Percentiles rank a stretch among this genome's conserved stretches.
These are phyloP conservation scores for Microcos paniculata DNA, from an alignment of 345 rosid genomes.

Conservation along the genomic window DNA sequence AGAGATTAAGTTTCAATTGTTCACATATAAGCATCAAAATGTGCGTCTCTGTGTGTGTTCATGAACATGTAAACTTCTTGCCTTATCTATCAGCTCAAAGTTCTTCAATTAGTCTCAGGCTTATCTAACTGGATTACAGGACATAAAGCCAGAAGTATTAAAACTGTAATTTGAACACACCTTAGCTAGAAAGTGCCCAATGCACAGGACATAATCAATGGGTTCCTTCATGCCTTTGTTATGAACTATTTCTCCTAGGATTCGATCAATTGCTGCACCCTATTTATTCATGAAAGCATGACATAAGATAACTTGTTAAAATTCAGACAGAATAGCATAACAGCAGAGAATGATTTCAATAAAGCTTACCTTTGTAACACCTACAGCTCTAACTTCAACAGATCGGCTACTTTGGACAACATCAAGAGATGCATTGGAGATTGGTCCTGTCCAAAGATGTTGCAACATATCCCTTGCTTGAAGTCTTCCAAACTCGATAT, in stretches of 20 bases:
- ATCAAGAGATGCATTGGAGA: conserved; percentile 56
- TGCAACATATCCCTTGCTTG: conserved; percentile 63
- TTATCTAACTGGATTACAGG: no score
- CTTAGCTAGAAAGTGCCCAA: conserved; percentile 55
- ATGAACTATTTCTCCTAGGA: conserved; percentile 53
- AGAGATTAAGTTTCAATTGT: background rate
- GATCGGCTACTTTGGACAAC: conserved; percentile 59
- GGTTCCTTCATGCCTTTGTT: conserved; percentile 45
- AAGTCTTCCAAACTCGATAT: conserved; percentile 54
- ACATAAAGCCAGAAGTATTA: background rate
- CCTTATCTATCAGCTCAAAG: no score
- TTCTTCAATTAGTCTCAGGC: no score
- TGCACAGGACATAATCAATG: conserved; percentile 59
- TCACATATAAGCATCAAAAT: background rate
- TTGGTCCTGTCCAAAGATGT: conserved; percentile 68
- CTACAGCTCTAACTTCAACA: conserved; percentile 60
- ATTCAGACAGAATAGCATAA: background rate
- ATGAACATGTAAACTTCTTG: no score
- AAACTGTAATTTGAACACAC: conserved; percentile 21
- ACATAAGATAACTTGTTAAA: background rate
- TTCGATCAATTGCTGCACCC: conserved; percentile 66
- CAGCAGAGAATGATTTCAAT: background rate
- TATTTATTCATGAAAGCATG: conserved; percentile 18
- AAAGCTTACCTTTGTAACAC: conserved; percentile 52
- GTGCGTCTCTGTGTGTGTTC: background rate